Evolutionary conservation across 306 rosid genomes (phyloP).

Genomic region (Crotalaria pallida): DNA sequence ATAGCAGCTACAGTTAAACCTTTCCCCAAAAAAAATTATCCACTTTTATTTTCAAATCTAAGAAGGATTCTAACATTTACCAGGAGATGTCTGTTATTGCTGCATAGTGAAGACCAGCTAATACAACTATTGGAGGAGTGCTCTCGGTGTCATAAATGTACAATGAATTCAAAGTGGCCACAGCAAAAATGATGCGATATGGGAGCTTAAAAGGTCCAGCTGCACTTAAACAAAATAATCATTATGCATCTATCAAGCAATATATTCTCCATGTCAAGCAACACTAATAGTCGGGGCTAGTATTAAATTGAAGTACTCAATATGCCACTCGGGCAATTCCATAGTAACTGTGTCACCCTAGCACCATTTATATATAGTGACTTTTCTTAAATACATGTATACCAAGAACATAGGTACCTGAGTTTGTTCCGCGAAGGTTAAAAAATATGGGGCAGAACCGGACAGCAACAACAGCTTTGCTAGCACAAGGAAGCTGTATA

Average conservation of each 20-base stretch:
- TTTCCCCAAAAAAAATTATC: background rate
- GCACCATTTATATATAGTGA: background rate
- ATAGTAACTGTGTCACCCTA: constrained; percentile 1
- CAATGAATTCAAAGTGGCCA: constrained; percentile 84
- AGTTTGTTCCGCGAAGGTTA: constrained; percentile 53
- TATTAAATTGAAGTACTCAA: background rate
- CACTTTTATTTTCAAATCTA: constrained; percentile 10
- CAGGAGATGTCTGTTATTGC: constrained; percentile 86
- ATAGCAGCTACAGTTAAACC: constrained; percentile 18
- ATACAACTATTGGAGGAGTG: constrained; percentile 64
- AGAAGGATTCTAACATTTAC: constrained; percentile 37
- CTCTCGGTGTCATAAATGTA: constrained; percentile 82
- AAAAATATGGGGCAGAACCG: constrained; percentile 73
- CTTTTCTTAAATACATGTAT: background rate
- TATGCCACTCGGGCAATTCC: background rate
- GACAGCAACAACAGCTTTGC: constrained; percentile 80
- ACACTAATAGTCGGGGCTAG: background rate
- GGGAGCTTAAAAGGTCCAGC: constrained; percentile 77
- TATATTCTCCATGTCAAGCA: constrained; percentile 10
- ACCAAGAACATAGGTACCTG: constrained; percentile 40
- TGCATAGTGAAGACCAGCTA: constrained; percentile 92
- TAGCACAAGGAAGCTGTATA: constrained; percentile 82
- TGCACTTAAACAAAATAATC: constrained; percentile 39
- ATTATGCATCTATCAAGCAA: background rate
- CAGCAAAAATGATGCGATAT: constrained; percentile 78